Conservation (phyloP, 2,329 filamentous ascomycete species). For the Pseudogymnoascus sp. region DNA sequence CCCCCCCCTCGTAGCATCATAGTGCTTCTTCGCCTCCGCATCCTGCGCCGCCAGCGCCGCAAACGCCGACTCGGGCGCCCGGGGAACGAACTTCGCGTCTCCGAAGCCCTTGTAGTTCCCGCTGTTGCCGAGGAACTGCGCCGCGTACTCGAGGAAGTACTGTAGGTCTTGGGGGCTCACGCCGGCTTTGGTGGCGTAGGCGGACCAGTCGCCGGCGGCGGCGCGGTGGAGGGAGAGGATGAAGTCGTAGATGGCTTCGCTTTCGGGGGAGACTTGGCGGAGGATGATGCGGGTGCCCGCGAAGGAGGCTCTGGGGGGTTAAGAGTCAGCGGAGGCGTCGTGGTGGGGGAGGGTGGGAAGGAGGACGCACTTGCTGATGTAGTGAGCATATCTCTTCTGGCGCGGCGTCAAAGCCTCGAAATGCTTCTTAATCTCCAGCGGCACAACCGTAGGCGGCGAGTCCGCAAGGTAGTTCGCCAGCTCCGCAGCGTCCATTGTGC, state of each 20-base stretch:
- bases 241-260: constrained; percentile 72
- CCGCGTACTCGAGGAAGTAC: constrained; percentile 67
- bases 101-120: constrained; percentile 84
- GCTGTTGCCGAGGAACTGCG: constrained; percentile 69
- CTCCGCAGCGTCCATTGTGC: constrained; percentile 48
- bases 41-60: constrained; percentile 53
- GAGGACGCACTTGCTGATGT: constrained; percentile 61
- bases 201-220: constrained; percentile 61
- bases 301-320: constrained; percentile 57
- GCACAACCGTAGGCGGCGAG: constrained; percentile 78
- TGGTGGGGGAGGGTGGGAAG: neutral
- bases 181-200: constrained; percentile 54
- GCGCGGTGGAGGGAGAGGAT: constrained; percentile 64
- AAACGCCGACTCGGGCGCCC: constrained; percentile 55
- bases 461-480: constrained; percentile 80
- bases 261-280: constrained; percentile 73
- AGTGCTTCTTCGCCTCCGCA: constrained; percentile 53
- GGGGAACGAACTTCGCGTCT: constrained; percentile 74
- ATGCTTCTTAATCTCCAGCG: constrained; percentile 84
- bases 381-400: constrained; percentile 87
- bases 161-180: constrained; percentile 56
- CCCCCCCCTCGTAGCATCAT: constrained; percentile 59
- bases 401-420: constrained; percentile 69
- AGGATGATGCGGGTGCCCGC: constrained; percentile 70
- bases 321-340: constrained; percentile 13